A percentile compares a stretch with the other conserved stretches of the same genome.
phyloP scores from a whole-genome alignment of 345 rosid genomes.

The Physaria fendleri region DNA sequence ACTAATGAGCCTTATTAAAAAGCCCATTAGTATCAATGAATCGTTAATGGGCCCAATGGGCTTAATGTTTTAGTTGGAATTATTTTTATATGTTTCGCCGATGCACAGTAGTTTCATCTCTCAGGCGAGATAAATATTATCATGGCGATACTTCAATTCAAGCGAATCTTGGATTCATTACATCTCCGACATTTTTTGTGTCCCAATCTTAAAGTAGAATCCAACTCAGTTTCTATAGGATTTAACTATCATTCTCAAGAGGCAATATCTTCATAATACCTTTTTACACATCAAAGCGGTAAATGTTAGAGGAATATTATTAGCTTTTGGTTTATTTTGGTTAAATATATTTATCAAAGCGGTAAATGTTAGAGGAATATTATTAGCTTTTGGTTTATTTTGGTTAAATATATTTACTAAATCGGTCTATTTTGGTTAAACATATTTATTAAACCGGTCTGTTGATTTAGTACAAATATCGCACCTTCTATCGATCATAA shows the following conservation, averaged over 20 bases:
- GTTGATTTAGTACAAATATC: too few relatives aligned
- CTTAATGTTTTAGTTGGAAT: not conserved
- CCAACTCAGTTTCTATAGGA: constrained; percentile 10
- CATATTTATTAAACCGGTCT: too few relatives aligned
- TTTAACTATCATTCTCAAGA: not conserved
- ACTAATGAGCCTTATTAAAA: not conserved
- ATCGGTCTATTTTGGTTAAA: too few relatives aligned
- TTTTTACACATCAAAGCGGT: not conserved
- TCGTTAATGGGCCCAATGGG: not conserved
- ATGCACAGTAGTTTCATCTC: too few relatives aligned
- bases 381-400: too few relatives aligned
- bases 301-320: too few relatives aligned
- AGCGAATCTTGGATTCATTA: constrained; percentile 23
- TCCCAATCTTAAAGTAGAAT: not conserved
- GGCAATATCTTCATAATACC: constrained; percentile 13
- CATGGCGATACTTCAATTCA: constrained; percentile 36
- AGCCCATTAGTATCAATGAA: not conserved
- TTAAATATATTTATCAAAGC: too few relatives aligned
- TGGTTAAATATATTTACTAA: too few relatives aligned
- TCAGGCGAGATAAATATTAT: constrained; percentile 14
- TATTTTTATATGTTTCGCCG: too few relatives aligned
- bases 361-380: too few relatives aligned
- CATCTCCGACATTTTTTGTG: constrained; percentile 8
- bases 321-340: too few relatives aligned
- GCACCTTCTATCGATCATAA: too few relatives aligned